Conservation (phyloP, 495 filamentous ascomycete species). For the Chaetomium tenue region DNA sequence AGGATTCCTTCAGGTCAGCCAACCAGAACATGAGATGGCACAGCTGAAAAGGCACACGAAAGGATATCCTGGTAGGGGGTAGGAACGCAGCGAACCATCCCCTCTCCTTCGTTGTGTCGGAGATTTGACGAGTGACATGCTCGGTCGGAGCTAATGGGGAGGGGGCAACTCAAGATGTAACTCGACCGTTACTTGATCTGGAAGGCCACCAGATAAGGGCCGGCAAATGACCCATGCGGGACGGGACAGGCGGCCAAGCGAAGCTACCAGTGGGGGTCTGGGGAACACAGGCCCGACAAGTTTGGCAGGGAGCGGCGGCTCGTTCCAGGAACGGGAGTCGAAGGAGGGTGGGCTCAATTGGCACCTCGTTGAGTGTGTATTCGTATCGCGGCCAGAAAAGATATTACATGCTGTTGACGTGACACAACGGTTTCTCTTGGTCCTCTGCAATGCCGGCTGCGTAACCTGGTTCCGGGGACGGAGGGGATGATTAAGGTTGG, state of each 20-base stretch:
- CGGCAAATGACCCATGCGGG: conserved; percentile 20
- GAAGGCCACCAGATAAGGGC: conserved; percentile 30
- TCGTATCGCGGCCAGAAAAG: neutral
- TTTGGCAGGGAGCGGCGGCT: neutral
- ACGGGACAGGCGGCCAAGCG: conserved; percentile 3
- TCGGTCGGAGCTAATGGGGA: neutral
- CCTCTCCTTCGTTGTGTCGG: conserved; percentile 1
- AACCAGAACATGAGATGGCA: conserved; percentile 1
- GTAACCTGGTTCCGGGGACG: conserved; percentile 4
- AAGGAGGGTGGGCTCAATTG: neutral
- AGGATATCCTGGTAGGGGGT: neutral
- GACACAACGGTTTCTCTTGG: neutral
- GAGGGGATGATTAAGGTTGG: neutral
- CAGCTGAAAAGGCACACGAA: neutral
- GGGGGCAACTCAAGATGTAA: conserved; percentile 16
- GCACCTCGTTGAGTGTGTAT: neutral
- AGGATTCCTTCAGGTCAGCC: neutral
- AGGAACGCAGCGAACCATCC: neutral
- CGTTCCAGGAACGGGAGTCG: neutral
- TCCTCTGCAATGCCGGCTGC: neutral
- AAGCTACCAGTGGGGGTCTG: neutral
- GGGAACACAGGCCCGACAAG: neutral
- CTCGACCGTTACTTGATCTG: conserved; percentile 23
- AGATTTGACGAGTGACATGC: neutral
- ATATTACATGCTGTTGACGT: neutral